Evolutionary conservation across 805 yeast species (phyloP).

Genomic region (Yamadazyma phyllophila): DNA sequence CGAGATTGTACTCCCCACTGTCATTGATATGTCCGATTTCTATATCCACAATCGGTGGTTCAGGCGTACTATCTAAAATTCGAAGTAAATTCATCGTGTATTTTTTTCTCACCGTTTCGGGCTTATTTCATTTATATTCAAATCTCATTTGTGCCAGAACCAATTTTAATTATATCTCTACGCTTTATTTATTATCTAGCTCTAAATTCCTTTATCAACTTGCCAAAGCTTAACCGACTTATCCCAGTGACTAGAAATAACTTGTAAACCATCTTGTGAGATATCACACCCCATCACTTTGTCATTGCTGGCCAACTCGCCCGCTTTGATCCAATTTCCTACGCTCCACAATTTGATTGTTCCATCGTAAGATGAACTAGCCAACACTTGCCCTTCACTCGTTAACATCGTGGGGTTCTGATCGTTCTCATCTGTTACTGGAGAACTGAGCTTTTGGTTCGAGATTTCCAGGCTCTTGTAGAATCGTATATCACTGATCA

Average conservation of each 20-base stretch:
- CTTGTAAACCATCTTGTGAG: conserved; percentile 33
- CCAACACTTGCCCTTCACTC: conserved; percentile 47
- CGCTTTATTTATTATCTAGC: too few relatives aligned
- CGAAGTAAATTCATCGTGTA: conserved; percentile 64
- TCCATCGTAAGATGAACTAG: conserved; percentile 72
- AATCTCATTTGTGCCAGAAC: neutral
- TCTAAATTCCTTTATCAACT: neutral
- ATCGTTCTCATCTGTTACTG: conserved; percentile 29
- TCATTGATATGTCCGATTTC: conserved; percentile 44
- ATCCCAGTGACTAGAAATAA: conserved; percentile 83
- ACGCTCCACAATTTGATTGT: conserved; percentile 56
- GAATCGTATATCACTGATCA: conserved; percentile 66
- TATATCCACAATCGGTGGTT: conserved; percentile 68
- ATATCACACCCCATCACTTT: conserved; percentile 72
- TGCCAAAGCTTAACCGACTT: conserved; percentile 68
- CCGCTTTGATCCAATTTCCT: conserved; percentile 65
- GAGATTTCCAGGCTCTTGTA: conserved; percentile 23
- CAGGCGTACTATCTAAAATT: conserved; percentile 81
- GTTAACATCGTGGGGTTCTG: conserved; percentile 27
- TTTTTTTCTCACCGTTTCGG: too few relatives aligned
- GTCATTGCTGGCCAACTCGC: conserved; percentile 57
- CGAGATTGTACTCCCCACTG: conserved; percentile 68
- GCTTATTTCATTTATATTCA: neutral
- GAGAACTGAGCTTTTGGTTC: conserved; percentile 8
- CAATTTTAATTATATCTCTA: neutral